Evolutionary conservation across 257 asterid genomes (phyloP), one percentile per base, ranked within the genome.

Genomic region (Przewalskia tangutica): DNA sequence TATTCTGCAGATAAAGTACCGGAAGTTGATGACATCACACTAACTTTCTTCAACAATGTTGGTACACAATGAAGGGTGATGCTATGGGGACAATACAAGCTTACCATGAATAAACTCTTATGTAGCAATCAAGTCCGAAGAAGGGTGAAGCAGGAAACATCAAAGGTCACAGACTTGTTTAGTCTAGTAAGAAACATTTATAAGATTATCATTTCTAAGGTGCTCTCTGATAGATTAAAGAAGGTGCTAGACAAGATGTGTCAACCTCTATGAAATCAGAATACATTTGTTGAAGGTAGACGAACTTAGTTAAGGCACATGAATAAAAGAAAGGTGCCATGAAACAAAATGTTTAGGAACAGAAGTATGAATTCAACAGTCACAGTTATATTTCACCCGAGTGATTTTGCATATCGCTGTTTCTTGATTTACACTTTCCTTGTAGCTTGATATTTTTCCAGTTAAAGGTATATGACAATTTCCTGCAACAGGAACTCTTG

Each of bases 401-500:
- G 38, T 10, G 18, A 11, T 46, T 20, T 71, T 2, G 12, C 4
- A 17, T 20, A 36, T 48, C 23, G 2, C 13, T 9, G 18, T 50
- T 75, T 75, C 80, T 75, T 75, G 62, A 48, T 32, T 14, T 13
- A 14, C 62, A 50, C 27, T 75, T 75, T 38, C 27, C 80, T 48
- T 14, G 50, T 50, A 27, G 44, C 79, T 48, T 75, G 62, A 27
- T 3, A 4, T 12, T 50, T 70, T 75, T 27, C 80, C 46, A 50
- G 12, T 50, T 75, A 50, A 50, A 62, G 42, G 11, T 75, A 14
- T 50, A 23, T 75, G 13, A 50, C 46, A 50, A 2, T 27, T 46
- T 14, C 62, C 1, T 48, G 23, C 50, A 81, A 79, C 93, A 95
- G 99, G 99, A 95, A 86, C 91, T 91, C 66, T 82, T 96, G 95